Percentiles rank a stretch among this genome's conserved stretches.
phyloP scores from a whole-genome alignment of 352 stramenopile genomes.

The Globisporangium echinulatum region DNA sequence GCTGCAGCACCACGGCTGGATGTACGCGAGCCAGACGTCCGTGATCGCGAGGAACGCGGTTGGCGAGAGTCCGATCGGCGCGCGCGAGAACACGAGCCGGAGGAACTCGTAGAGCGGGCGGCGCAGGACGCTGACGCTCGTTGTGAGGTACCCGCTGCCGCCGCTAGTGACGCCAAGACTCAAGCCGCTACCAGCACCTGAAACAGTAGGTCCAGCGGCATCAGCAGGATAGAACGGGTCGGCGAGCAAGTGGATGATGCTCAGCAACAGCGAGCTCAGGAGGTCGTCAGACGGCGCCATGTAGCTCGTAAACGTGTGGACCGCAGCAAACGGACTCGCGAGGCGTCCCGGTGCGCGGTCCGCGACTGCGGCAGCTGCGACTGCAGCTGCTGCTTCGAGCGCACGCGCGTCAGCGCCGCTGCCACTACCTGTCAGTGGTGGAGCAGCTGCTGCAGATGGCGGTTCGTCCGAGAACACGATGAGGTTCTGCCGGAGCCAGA shows the following conservation, averaged over 20 bases:
- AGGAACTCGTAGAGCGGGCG: slow-evolving; percentile 82
- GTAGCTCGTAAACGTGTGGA: slow-evolving; percentile 79
- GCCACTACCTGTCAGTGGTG: neutral
- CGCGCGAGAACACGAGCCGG: slow-evolving; percentile 75
- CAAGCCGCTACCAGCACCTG: slow-evolving; percentile 10
- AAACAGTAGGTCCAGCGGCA: slow-evolving; percentile 6
- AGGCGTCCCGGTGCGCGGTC: slow-evolving; percentile 22
- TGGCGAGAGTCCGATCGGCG: slow-evolving; percentile 65
- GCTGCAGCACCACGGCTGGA: slow-evolving; percentile 78
- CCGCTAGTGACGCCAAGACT: slow-evolving; percentile 23
- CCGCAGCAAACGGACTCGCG: slow-evolving; percentile 58
- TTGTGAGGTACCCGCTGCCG: slow-evolving; percentile 60
- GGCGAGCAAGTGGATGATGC: slow-evolving; percentile 75
- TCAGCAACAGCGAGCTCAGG: slow-evolving; percentile 72
- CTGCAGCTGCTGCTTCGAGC: neutral
- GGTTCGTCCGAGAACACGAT: slow-evolving; percentile 77
- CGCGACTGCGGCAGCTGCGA: slow-evolving; percentile 4
- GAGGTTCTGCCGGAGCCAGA: slow-evolving; percentile 86
- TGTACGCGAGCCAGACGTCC: slow-evolving; percentile 84
- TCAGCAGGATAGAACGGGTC: slow-evolving; percentile 72
- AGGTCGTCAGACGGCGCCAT: slow-evolving; percentile 82
- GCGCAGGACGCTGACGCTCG: slow-evolving; percentile 61
- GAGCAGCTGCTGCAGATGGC: slow-evolving; percentile 12
- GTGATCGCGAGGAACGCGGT: slow-evolving; percentile 78
- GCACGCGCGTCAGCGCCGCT: neutral